A percentile compares a stretch with the other conserved stretches of the same genome.
phyloP scores from a whole-genome alignment of 2,329 filamentous ascomycete genomes.

The Metarhizium humberi region DNA sequence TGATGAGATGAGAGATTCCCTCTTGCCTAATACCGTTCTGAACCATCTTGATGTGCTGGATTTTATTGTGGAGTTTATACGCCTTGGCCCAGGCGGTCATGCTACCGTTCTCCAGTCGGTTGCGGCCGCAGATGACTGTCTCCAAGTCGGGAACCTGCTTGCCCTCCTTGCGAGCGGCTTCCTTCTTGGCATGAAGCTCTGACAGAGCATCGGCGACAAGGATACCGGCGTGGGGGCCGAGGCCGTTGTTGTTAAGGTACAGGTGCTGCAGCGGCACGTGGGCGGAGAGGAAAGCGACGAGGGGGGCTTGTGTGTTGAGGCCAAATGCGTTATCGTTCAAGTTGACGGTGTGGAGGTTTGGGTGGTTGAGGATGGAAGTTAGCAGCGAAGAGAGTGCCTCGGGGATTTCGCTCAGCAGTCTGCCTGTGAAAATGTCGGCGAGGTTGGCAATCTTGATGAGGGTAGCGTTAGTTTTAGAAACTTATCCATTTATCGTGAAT shows the following conservation, averaged over 20 bases:
- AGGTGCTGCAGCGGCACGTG: constrained; percentile 89
- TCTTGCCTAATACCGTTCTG: constrained; percentile 96
- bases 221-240: constrained; percentile 84
- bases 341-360: constrained; percentile 83
- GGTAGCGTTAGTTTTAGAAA: neutral
- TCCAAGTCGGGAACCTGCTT: constrained; percentile 74
- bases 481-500: neutral
- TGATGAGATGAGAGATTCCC: constrained; percentile 74
- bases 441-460: constrained; percentile 63
- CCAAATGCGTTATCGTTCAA: constrained; percentile 98
- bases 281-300: constrained; percentile 81
- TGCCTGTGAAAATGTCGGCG: constrained; percentile 95
- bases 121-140: constrained; percentile 95
- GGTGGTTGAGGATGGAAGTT: constrained; percentile 75
- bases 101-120: constrained; percentile 88
- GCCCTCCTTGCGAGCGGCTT: constrained; percentile 61
- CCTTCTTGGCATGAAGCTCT: constrained; percentile 75
- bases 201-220: constrained; percentile 82
- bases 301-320: constrained; percentile 84
- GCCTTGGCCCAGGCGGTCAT: constrained; percentile 93
- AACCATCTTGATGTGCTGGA: constrained; percentile 90
- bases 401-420: constrained; percentile 88
- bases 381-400: constrained; percentile 79
- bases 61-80: constrained; percentile 71
- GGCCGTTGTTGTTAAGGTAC: constrained; percentile 95